Base-by-base conservation (phyloP, 768 basidiomycete genomes). In the Psilocybe azurescens region DNA sequence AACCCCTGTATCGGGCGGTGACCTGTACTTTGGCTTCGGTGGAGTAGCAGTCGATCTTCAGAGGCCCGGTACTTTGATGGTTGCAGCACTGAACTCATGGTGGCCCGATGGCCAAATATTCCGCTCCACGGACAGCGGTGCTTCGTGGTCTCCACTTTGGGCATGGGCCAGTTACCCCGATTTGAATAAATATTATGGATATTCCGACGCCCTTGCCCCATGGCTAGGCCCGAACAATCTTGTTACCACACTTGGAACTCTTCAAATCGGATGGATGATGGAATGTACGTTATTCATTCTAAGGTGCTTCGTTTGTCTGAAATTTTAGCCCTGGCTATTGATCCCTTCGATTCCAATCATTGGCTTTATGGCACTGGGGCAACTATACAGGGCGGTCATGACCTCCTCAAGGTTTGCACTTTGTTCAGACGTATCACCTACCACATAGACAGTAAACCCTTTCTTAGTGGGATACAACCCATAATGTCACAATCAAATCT, bases 221-320 rank as follows among this genome's bases (percentile, higher is more conserved):
- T 89, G 87, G 86, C 71, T 88, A 4, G 86, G 86, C 18, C 79
- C 80, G 7, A 77, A 81, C 62, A 75, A 72, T 60, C 81, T 81
- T 7, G 78, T 81, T n/a, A 77, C 74, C 1, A 78, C 73, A 20
- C 69, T 77, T 14, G 81, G 81, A 4, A 75, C 76, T 44, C 70
- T 80, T 56, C 86, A 87, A 62, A 82, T 88, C 51, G 87, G 88
- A 9, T 89, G 87, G 87, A 88, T 88, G 88, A 89, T 89, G 83
- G 87, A 89, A 77, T 73, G 86, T 76, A 60, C 51, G 73, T 61
- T 36, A 20, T 8, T 33, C 20, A 9, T 49, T 28, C 46, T 46
- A 4, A 30, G n/a, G 14, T 4, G 41, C 41, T 6, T 46, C 41
- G 48, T 49, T 36, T 49, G 3, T 46, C 9, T 52, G 53, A 56